These are phyloP conservation scores for Conringia planisiliqua DNA, from an alignment of 345 rosid species.

Conservation along the genomic window DNA sequence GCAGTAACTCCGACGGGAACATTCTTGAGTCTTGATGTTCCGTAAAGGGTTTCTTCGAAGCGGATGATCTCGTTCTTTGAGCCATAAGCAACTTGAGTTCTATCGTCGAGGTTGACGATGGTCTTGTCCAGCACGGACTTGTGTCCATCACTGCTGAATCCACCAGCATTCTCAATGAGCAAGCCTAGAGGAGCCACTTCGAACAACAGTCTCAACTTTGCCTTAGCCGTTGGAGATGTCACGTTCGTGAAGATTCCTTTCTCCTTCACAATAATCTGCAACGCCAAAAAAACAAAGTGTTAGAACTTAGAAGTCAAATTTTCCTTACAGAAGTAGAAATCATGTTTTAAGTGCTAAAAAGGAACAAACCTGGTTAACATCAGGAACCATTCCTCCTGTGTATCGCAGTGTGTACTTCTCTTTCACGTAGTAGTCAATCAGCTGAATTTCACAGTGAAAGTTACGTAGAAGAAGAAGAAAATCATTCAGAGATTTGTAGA, in stretches of 20 bases:
- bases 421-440: conserved; percentile 77
- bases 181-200: conserved; percentile 92
- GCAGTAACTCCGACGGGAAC: conserved; percentile 70
- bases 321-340: neutral
- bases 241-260: conserved; percentile 96
- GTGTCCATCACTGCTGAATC: conserved; percentile 82
- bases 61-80: conserved; percentile 91
- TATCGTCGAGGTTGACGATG: conserved; percentile 66
- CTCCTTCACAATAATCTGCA: conserved; percentile 90
- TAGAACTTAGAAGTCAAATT: neutral
- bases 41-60: conserved; percentile 84
- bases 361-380: conserved; percentile 73
- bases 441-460: conserved; percentile 37
- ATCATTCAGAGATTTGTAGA: neutral
- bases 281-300: neutral
- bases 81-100: conserved; percentile 97
- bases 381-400: conserved; percentile 99
- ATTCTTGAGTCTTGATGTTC: conserved; percentile 77
- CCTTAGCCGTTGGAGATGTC: conserved; percentile 79
- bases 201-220: conserved; percentile 84
- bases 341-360: neutral
- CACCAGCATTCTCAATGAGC: conserved; percentile 84
- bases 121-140: conserved; percentile 73
- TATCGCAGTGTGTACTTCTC: conserved; percentile 96
- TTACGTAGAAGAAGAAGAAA: neutral